phyloP scores from a whole-genome alignment of 352 stramenopile genomes.

The Discostella stelligera region DNA sequence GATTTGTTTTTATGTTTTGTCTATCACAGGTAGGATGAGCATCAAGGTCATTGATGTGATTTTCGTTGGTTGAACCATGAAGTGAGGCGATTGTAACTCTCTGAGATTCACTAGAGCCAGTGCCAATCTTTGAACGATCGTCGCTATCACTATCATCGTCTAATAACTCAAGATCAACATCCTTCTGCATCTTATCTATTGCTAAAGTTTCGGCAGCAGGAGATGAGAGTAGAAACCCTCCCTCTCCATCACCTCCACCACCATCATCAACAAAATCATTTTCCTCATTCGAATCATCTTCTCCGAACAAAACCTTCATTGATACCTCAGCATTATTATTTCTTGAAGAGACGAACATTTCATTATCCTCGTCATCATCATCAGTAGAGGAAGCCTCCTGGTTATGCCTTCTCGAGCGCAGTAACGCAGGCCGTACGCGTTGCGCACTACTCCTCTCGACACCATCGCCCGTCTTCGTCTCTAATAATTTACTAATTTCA shows the following conservation, averaged over 20 bases:
- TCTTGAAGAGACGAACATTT: not conserved
- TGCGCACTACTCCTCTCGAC: not conserved
- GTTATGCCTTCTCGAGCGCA: slow-evolving; percentile 18
- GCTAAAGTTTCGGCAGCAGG: not conserved
- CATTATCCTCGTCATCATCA: slow-evolving; percentile 27
- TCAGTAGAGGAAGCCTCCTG: slow-evolving; percentile 7
- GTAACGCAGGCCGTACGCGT: slow-evolving; percentile 1
- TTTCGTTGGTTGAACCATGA: slow-evolving; percentile 5
- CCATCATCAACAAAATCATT: slow-evolving; percentile 10
- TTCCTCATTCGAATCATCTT: slow-evolving; percentile 29
- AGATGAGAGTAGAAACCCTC: slow-evolving; percentile 34
- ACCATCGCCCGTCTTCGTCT: slow-evolving; percentile 11
- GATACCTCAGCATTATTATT: slow-evolving; percentile 3
- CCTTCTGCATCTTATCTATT: not conserved
- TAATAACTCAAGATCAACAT: slow-evolving; percentile 23
- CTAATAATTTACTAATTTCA: slow-evolving; percentile 59
- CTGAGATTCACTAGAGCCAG: too few species aligned
- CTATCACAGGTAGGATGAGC: slow-evolving; percentile 5
- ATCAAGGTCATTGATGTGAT: not conserved
- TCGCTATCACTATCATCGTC: slow-evolving; percentile 28
- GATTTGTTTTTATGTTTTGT: not conserved
- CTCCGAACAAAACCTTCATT: slow-evolving; percentile 53
- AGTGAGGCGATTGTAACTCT: too few species aligned
- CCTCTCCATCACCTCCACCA: slow-evolving; percentile 12
- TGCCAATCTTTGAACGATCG: not conserved